phyloP scores from a whole-genome alignment of 495 filamentous ascomycete species.

The Chaetomidium leptoderma region DNA sequence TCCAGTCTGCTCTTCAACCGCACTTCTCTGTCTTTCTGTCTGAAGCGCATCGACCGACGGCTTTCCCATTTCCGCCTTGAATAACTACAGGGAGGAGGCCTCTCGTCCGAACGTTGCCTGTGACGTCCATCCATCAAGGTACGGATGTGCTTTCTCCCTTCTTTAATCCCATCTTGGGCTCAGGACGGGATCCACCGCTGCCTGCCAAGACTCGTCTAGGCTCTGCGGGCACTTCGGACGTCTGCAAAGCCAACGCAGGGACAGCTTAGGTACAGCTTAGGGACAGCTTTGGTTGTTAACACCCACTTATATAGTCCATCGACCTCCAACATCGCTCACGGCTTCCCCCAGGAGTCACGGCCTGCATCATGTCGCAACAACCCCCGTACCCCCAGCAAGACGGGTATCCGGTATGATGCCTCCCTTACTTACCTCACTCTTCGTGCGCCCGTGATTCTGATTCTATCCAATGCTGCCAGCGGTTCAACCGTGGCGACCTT shows the following conservation, averaged over 20 bases:
- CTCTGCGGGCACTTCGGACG: no score
- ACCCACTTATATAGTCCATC: neutral
- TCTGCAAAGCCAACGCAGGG: neutral
- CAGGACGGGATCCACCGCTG: no score
- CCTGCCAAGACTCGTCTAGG: no score
- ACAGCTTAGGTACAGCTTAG: no score
- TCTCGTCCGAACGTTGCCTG: no score
- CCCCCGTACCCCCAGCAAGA: conserved; percentile 6
- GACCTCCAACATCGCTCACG: neutral
- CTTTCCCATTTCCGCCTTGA: neutral
- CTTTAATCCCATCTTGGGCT: no score
- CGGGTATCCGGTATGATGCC: conserved; percentile 13
- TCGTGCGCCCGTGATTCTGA: neutral
- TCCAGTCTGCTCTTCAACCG: neutral
- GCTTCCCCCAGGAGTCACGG: neutral
- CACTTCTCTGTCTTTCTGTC: neutral
- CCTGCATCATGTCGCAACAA: conserved; percentile 16
- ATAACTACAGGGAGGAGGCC: neutral
- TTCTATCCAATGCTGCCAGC: neutral
- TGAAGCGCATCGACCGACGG: neutral
- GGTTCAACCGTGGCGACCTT: neutral
- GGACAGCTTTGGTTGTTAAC: no score
- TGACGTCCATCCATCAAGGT: no score
- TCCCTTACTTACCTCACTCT: neutral
- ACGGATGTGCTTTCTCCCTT: no score